Evolutionary conservation across 495 filamentous ascomycete genomes (phyloP).

Genomic region (Podospora pseudocomata): DNA sequence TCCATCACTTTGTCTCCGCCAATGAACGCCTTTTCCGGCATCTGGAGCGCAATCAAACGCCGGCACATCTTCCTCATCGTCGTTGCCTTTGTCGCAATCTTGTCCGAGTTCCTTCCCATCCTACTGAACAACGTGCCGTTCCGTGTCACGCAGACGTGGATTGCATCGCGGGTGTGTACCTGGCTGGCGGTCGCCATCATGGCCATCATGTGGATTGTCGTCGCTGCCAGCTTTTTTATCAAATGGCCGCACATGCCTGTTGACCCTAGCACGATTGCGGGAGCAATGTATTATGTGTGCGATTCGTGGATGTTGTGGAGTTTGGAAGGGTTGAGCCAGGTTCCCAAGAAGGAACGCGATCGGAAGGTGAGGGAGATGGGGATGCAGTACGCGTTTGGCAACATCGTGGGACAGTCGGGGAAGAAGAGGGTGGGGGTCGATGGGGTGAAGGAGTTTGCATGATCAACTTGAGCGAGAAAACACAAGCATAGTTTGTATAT

Average conservation of each 20-base stretch:
- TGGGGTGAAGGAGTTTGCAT: constrained; percentile 11
- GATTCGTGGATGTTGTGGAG: constrained; percentile 25
- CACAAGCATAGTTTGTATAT: neutral
- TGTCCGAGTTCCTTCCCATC: constrained; percentile 36
- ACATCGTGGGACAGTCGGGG: constrained; percentile 20
- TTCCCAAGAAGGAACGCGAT: constrained; percentile 21
- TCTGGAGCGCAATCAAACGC: constrained; percentile 30
- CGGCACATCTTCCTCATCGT: constrained; percentile 29
- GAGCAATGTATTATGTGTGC: constrained; percentile 28
- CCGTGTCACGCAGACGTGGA: constrained; percentile 29
- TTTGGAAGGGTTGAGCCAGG: constrained; percentile 21
- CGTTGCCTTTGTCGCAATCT: constrained; percentile 31
- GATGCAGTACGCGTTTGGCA: constrained; percentile 19
- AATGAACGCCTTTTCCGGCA: constrained; percentile 31
- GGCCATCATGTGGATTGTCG: constrained; percentile 35
- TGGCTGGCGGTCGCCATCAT: constrained; percentile 35
- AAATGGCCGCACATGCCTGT: constrained; percentile 28
- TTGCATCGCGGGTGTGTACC: constrained; percentile 30
- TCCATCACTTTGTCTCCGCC: constrained; percentile 31
- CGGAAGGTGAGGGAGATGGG: constrained; percentile 15
- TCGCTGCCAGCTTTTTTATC: constrained; percentile 29
- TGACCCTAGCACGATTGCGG: constrained; percentile 28
- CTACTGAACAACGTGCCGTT: constrained; percentile 38
- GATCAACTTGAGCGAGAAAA: neutral
- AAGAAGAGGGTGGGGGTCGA: constrained; percentile 23